A percentile compares a stretch with the other conserved stretches of the same genome.
phyloP scores from a whole-genome alignment of 768 basidiomycete genomes.

The Phaffia australis region DNA sequence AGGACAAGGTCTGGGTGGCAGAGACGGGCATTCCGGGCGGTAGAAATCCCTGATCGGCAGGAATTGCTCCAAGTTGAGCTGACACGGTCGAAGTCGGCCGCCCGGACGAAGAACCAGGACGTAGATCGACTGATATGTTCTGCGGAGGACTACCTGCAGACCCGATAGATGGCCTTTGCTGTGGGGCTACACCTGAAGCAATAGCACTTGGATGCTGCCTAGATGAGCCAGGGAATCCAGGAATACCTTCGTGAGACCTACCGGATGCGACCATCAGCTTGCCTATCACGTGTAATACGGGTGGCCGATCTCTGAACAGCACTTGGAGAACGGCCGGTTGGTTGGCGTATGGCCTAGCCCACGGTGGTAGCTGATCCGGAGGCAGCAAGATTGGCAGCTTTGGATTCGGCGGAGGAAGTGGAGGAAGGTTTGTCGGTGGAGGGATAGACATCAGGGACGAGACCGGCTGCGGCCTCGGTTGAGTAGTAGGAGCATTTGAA shows the following conservation, averaged over 20 bases:
- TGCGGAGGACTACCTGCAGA: conserved; percentile 1
- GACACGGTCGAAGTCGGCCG: background rate
- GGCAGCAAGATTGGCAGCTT: conserved; percentile 6
- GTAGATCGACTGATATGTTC: background rate
- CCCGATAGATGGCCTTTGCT: background rate
- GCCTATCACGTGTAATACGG: background rate
- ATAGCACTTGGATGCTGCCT: too few species aligned
- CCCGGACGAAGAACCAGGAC: background rate
- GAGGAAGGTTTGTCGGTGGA: background rate
- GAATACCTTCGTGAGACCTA: conserved; percentile 7
- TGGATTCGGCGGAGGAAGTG: conserved; percentile 5
- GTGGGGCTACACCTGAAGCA: background rate
- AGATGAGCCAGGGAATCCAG: conserved; percentile 2
- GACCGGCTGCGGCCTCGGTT: background rate
- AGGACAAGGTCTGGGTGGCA: background rate
- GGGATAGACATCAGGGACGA: background rate
- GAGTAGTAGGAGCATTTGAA: background rate
- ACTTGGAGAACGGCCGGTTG: conserved; percentile 15
- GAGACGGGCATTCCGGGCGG: background rate
- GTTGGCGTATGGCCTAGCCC: conserved; percentile 8
- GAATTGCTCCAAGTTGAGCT: conserved; percentile 1
- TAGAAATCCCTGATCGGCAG: background rate
- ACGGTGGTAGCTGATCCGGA: background rate
- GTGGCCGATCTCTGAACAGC: conserved; percentile 6
- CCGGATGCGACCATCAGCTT: conserved; percentile 3